Conservation (phyloP, 2,329 filamentous ascomycete species). For the Ceratocystis eucalypticola region DNA sequence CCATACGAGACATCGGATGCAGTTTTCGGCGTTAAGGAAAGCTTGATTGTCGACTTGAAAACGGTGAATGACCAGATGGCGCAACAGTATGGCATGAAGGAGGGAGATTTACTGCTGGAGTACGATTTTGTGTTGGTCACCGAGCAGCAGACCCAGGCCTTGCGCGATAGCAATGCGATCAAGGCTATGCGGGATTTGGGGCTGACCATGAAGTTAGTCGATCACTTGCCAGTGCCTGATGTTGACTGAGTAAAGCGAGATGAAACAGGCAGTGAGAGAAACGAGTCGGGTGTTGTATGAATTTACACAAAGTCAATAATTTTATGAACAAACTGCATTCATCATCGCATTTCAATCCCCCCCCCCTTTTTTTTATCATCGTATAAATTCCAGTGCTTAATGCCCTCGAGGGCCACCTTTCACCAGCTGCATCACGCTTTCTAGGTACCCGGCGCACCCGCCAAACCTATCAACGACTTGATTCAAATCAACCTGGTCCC, state of each 20-base stretch:
- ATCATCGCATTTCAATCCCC: background rate
- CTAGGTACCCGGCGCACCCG: constrained; percentile 43
- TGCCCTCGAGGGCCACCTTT: constrained; percentile 33
- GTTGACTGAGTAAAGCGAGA: constrained; percentile 27
- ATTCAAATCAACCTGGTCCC: constrained; percentile 29
- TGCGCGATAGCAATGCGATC: constrained; percentile 51
- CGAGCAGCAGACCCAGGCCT: constrained; percentile 50
- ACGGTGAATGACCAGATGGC: constrained; percentile 41
- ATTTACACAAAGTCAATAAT: background rate
- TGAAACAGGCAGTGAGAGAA: background rate
- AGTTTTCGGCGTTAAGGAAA: constrained; percentile 77
- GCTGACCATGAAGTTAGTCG: constrained; percentile 55
- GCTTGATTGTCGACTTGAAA: constrained; percentile 52
- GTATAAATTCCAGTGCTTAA: constrained; percentile 20
- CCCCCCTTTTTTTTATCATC: background rate
- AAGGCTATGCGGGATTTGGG: constrained; percentile 56
- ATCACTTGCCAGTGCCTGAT: constrained; percentile 65
- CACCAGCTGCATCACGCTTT: constrained; percentile 49
- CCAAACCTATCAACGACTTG: constrained; percentile 38
- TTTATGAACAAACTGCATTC: too few relatives aligned
- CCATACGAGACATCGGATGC: constrained; percentile 74
- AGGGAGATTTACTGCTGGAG: constrained; percentile 48
- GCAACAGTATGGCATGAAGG: constrained; percentile 47
- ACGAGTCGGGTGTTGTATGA: background rate
- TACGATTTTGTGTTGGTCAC: constrained; percentile 70